phyloP scores from a whole-genome alignment of 2,329 filamentous ascomycete species.

The Diaporthe ilicicola region DNA sequence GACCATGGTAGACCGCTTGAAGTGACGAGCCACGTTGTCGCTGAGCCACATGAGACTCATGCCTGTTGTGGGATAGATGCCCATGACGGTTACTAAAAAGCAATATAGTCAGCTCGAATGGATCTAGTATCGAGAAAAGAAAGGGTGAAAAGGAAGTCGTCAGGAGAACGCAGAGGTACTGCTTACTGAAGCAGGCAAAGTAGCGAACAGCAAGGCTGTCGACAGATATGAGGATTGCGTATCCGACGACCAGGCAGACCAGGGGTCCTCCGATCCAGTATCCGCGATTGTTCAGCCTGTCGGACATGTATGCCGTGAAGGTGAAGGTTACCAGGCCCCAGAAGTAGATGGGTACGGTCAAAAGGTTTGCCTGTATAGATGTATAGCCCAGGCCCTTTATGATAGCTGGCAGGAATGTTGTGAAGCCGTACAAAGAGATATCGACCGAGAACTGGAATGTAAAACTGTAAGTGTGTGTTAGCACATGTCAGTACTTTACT shows the following conservation, averaged over 20 bases:
- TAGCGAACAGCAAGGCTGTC: conserved; percentile 42
- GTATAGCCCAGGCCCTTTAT: conserved; percentile 45
- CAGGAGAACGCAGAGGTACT: too few relatives aligned
- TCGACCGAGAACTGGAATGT: conserved; percentile 44
- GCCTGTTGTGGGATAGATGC: conserved; percentile 42
- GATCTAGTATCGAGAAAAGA: not conserved
- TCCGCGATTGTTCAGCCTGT: conserved; percentile 38
- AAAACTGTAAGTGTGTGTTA: conserved; percentile 39
- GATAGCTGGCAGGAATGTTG: conserved; percentile 46
- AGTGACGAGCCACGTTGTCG: conserved; percentile 56
- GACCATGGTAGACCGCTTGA: conserved; percentile 55
- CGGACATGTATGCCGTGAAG: conserved; percentile 41
- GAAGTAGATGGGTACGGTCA: conserved; percentile 45
- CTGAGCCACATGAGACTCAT: conserved; percentile 56
- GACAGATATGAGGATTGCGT: conserved; percentile 40
- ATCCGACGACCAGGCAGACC: conserved; percentile 42
- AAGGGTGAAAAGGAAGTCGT: too few relatives aligned
- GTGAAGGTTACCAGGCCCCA: conserved; percentile 39
- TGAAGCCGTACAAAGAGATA: conserved; percentile 46
- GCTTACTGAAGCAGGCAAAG: conserved; percentile 38
- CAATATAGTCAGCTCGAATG: not conserved
- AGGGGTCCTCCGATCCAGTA: conserved; percentile 39
- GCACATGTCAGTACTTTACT: too few relatives aligned
- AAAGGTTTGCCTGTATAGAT: conserved; percentile 44
- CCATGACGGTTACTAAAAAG: conserved; percentile 38